A percentile compares a stretch with the other conserved stretches of the same genome.
phyloP scores from a whole-genome alignment of 2,329 filamentous ascomycete species.

The Colletotrichum lupini region DNA sequence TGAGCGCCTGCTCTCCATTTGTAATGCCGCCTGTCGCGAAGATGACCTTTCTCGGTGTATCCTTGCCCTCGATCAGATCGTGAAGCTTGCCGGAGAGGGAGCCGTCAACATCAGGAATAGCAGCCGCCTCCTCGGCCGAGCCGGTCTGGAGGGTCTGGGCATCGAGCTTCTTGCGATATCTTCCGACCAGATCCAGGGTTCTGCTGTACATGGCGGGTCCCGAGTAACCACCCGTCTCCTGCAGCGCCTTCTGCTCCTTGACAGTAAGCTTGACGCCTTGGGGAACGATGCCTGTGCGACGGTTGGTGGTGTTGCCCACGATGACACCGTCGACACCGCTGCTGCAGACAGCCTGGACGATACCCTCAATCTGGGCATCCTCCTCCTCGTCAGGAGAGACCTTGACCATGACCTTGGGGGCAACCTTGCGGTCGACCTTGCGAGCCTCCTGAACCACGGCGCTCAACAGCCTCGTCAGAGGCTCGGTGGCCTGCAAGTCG shows the following conservation, averaged over 20 bases:
- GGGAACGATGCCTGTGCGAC: slow-evolving; percentile 77
- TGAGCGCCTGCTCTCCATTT: slow-evolving; percentile 83
- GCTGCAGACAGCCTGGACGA: slow-evolving; percentile 84
- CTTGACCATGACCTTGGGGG: slow-evolving; percentile 94
- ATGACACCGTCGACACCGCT: slow-evolving; percentile 95
- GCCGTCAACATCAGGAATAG: slow-evolving; percentile 43
- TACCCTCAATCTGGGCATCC: slow-evolving; percentile 84
- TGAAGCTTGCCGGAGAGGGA: slow-evolving; percentile 42
- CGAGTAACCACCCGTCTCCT: slow-evolving; percentile 88
- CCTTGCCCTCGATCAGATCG: slow-evolving; percentile 36
- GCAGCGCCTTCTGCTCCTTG: slow-evolving; percentile 74
- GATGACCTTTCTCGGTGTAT: slow-evolving; percentile 75
- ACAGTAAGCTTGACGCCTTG: slow-evolving; percentile 71
- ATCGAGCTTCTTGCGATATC: slow-evolving; percentile 80
- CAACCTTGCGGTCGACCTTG: slow-evolving; percentile 74
- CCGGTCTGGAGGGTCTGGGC: slow-evolving; percentile 53
- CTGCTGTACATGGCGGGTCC: slow-evolving; percentile 89
- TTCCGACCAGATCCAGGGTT: slow-evolving; percentile 81
- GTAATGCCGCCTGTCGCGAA: slow-evolving; percentile 96
- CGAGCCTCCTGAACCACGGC: slow-evolving; percentile 86
- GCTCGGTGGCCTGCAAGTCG: slow-evolving; percentile 85
- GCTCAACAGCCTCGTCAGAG: slow-evolving; percentile 81
- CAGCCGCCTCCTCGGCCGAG: slow-evolving; percentile 44
- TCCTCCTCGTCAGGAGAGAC: slow-evolving; percentile 96
- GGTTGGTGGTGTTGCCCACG: slow-evolving; percentile 96